A percentile compares a stretch with the other conserved stretches of the same genome.
phyloP scores from a whole-genome alignment of 768 basidiomycete species.

The Mycena alexandri region DNA sequence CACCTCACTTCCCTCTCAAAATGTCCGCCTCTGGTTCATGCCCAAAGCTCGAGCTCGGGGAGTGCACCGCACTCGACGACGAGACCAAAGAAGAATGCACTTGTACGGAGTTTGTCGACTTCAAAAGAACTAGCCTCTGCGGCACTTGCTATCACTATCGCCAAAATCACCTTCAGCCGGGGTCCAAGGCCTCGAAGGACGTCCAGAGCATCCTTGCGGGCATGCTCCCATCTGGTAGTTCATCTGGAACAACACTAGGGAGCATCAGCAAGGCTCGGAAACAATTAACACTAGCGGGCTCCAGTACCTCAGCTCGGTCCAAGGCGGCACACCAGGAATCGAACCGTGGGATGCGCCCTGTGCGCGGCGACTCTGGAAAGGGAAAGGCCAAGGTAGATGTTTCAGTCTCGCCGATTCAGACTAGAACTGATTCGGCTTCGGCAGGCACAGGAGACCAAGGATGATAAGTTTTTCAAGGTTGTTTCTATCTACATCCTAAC shows the following conservation, averaged over 20 bases:
- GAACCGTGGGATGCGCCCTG: not conserved
- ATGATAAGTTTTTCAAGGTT: not conserved
- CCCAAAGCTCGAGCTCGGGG: not conserved
- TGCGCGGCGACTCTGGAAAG: not conserved
- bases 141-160: not conserved
- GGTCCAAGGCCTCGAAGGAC: not conserved
- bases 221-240: not conserved
- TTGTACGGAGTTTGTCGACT: not conserved
- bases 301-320: too few species aligned
- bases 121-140: not conserved
- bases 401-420: too few species aligned
- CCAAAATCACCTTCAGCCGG: not conserved
- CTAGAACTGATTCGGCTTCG: too few species aligned
- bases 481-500: not conserved
- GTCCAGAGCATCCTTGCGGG: not conserved
- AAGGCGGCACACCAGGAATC: not conserved
- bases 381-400: not conserved
- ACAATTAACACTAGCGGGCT: too few species aligned
- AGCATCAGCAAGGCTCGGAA: too few species aligned
- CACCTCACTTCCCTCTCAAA: not conserved
- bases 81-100: not conserved
- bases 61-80: not conserved
- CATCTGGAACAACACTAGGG: too few species aligned
- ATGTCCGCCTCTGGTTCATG: not conserved
- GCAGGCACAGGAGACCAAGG: too few species aligned